Evolutionary conservation across 805 yeast genomes (phyloP).

Genomic region (Zygosaccharomyces kombuchaensis): DNA sequence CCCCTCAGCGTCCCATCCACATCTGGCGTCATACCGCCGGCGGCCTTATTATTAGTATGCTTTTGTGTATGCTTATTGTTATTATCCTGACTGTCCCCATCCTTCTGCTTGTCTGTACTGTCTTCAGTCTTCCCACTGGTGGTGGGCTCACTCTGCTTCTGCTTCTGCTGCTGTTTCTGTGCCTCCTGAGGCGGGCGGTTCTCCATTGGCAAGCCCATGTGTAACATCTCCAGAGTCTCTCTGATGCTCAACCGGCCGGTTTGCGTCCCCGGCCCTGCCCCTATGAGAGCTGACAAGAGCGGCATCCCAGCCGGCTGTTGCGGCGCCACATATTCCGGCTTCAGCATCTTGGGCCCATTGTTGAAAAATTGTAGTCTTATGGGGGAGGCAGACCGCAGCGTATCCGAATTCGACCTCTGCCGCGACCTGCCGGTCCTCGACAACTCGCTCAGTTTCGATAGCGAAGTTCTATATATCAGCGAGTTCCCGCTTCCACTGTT

Average conservation of each 20-base stretch:
- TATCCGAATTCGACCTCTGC: slow-evolving; percentile 22
- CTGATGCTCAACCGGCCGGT: slow-evolving; percentile 13
- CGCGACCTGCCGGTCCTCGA: slow-evolving; percentile 21
- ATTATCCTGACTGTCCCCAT: background rate
- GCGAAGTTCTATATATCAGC: slow-evolving; percentile 30
- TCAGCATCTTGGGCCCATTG: slow-evolving; percentile 30
- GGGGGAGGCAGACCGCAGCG: slow-evolving; percentile 29
- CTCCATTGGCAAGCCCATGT: slow-evolving; percentile 3
- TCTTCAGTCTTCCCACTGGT: too few species aligned
- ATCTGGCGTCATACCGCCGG: background rate
- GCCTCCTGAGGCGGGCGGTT: slow-evolving; percentile 1
- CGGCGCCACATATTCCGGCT: slow-evolving; percentile 25
- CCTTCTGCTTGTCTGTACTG: too few species aligned
- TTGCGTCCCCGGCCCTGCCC: slow-evolving; percentile 7
- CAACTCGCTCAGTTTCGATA: slow-evolving; percentile 30
- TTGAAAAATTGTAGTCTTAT: slow-evolving; percentile 24
- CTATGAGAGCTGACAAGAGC: slow-evolving; percentile 24
- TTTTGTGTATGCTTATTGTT: background rate
- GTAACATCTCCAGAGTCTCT: slow-evolving; percentile 23
- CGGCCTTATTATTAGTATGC: background rate
- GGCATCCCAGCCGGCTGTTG: slow-evolving; percentile 22
- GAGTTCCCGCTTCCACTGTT: slow-evolving; percentile 9
- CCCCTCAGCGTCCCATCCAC: slow-evolving; percentile 10
- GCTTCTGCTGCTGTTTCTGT: background rate
- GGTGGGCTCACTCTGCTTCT: background rate